Conservation (phyloP, 2,329 filamentous ascomycete species). For the Emydomyces testavorans region DNA sequence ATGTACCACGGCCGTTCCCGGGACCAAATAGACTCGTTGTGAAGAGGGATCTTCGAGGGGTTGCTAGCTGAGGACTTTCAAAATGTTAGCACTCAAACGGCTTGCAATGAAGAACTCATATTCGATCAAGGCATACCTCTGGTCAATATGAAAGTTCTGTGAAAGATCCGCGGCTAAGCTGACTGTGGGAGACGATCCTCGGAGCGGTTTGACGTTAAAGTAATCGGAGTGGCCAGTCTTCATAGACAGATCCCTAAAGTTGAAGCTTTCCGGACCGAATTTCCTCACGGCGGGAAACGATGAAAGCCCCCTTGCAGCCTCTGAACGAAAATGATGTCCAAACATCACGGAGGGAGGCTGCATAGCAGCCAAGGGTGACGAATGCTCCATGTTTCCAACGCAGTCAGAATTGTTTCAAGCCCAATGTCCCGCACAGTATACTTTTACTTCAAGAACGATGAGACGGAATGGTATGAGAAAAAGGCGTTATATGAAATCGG, state of each 20-base stretch:
- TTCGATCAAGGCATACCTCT: no score
- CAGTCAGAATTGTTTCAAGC: background rate
- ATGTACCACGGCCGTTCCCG: conserved; percentile 47
- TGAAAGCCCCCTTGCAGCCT: conserved; percentile 38
- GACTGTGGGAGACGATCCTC: conserved; percentile 79
- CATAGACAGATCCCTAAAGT: conserved; percentile 65
- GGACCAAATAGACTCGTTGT: conserved; percentile 56
- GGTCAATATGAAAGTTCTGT: conserved; percentile 93
- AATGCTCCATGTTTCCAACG: conserved; percentile 61
- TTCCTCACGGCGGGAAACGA: conserved; percentile 44
- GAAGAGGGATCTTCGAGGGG: conserved; percentile 75
- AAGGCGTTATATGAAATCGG: conserved; percentile 1
- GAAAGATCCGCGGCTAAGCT: conserved; percentile 89
- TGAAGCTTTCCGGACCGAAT: conserved; percentile 55
- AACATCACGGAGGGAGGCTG: conserved; percentile 57
- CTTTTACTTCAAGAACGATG: background rate
- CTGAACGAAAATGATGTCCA: conserved; percentile 51
- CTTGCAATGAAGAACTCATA: no score
- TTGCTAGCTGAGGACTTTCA: conserved; percentile 65
- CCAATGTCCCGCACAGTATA: background rate
- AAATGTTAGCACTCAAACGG: conserved; percentile 15
- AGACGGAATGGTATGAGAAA: background rate
- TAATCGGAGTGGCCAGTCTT: conserved; percentile 61
- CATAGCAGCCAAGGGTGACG: conserved; percentile 88
- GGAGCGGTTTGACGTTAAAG: conserved; percentile 65